These are phyloP conservation scores for maize (Zea mays) DNA, from an alignment of 176 grass and related monocot species.

Conservation along the genomic window Zm-B73-REFERENCE-NAM-5.0 NC_050104.1:162499001-162499500, in stretches of 20 bases:
- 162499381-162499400: slow-evolving; percentile 63
- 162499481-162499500: slow-evolving; percentile 7
- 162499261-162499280: slow-evolving; percentile 22
- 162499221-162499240: neutral
- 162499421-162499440: slow-evolving; percentile 50
- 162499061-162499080: slow-evolving; percentile 23
- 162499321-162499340: slow-evolving; percentile 9
- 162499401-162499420: slow-evolving; percentile 72
- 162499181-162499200: slow-evolving; percentile 37
- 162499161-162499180: slow-evolving; percentile 24
- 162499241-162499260: slow-evolving; percentile 41
- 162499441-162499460: slow-evolving; percentile 51
- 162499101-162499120: slow-evolving; percentile 36
- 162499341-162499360: slow-evolving; percentile 43
- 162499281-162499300: slow-evolving; percentile 15
- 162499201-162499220: slow-evolving; percentile 53
- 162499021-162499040: slow-evolving; percentile 44
- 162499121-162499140: neutral
- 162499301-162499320: slow-evolving; percentile 44
- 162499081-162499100: slow-evolving; percentile 4
- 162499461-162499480: slow-evolving; percentile 94
- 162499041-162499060: neutral
- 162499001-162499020: neutral
- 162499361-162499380: slow-evolving; percentile 59
- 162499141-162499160: slow-evolving; percentile 30